phyloP scores from a whole-genome alignment of 306 rosid species.

The Pterocarpus macrocarpus region DNA sequence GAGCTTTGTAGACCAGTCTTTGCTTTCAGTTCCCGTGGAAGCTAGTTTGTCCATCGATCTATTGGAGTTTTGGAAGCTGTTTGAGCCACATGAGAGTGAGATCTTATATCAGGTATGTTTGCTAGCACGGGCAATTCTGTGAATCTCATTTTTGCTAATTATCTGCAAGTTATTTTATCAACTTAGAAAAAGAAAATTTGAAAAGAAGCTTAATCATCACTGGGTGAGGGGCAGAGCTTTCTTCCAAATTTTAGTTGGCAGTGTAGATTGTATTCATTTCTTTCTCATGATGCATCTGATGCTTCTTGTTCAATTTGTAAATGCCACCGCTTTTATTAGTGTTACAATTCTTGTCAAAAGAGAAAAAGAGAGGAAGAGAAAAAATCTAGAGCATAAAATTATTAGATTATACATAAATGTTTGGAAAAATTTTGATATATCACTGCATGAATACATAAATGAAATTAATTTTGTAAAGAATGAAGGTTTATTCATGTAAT shows the following conservation, averaged over 20 bases:
- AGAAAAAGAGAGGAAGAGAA: not conserved
- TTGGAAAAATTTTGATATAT: too few relatives aligned
- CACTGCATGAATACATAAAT: not conserved
- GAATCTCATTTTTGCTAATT: not conserved
- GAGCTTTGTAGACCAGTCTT: not conserved
- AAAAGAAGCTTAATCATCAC: too few relatives aligned
- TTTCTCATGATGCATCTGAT: too few relatives aligned
- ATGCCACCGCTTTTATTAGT: too few relatives aligned
- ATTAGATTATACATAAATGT: not conserved
- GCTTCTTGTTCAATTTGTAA: too few relatives aligned
- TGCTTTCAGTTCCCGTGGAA: not conserved
- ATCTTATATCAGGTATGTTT: slow-evolving; percentile 4
- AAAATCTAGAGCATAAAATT: too few relatives aligned
- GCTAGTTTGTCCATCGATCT: slow-evolving; percentile 24
- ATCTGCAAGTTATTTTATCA: not conserved
- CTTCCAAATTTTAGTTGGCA: too few relatives aligned
- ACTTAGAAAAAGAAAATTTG: not conserved
- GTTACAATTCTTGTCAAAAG: too few relatives aligned
- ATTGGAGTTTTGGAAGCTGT: slow-evolving; percentile 40
- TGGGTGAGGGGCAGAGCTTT: too few relatives aligned
- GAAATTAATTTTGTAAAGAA: too few relatives aligned
- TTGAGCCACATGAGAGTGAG: slow-evolving; percentile 20
- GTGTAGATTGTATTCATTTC: too few relatives aligned
- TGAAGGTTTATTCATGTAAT: not conserved
- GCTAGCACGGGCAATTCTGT: not conserved